Evolutionary conservation across 192 early-diverging fungal genomes (phyloP), one percentile per base, ranked within the genome.

Genomic region (Thamnidium elegans): DNA sequence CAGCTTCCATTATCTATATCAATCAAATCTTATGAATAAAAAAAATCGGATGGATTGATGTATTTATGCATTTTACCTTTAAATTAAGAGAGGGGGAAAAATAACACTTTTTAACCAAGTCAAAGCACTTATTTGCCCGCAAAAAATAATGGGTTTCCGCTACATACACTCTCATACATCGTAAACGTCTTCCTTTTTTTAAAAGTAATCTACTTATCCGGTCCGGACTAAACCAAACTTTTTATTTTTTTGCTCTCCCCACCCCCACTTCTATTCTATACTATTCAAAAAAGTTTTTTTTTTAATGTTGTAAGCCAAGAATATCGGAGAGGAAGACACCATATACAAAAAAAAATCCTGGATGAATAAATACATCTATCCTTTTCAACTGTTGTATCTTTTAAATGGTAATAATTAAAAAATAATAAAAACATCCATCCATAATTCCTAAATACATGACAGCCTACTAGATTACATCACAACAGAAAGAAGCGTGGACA

Each of bases 401-500:
- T 48, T 48, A 48, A 48, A 48, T 48, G 46, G 46, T 48, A 48
- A 39, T 9, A 17, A 48, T 6, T 17, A 48, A 48, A 10, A 48
- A 19, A 48, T 15, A 48, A n/a, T n/a, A n/a, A n/a, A 15, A 7
- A 14, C 46, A 48, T 48, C 46, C 46, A 48, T 48, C 46, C 46
- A 48, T 26, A 26, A 26, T 26, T 48, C 46, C 46, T 19, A 48
- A 48, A 6, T 2, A 48, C 15, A 48, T n/a, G 46, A 48, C 13
- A 88, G 92, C 87, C 92, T 73, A 86, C 92, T 83, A 84, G 88
- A 82, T 78, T 93, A 65, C 78, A 83, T 75, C 87, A 91, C 77
- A 90, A 92, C 83, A 85, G 92, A 78, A 99, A 99, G 89, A 88
- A 89, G 88, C 89, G 96, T 75, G 96, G 96, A 74, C 95, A 99